A percentile compares a stretch with the other conserved stretches of the same genome.
Conservation (phyloP, 495 filamentous ascomycete species). For the Xylaria cubensis region DNA sequence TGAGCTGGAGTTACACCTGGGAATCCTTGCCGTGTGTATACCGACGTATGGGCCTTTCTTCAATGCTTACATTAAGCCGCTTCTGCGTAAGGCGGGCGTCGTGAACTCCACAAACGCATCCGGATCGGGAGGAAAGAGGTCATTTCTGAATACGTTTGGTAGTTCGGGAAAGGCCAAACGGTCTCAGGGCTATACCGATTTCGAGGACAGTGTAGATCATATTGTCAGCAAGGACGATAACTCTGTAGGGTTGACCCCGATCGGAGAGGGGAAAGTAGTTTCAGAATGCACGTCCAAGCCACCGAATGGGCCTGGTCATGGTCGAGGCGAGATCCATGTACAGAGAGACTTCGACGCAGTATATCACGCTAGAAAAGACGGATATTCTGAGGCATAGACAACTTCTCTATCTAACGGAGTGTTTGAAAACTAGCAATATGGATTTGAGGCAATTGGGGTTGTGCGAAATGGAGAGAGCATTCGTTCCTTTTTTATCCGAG, state of each 20-base stretch:
- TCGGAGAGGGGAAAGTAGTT: constrained; percentile 7
- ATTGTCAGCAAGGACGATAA: constrained; percentile 14
- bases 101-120: neutral
- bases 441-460: neutral
- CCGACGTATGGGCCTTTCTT: constrained; percentile 27
- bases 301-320: neutral
- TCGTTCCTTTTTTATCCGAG: neutral
- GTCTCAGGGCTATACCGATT: constrained; percentile 1
- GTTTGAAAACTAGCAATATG: neutral
- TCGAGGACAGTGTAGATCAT: neutral
- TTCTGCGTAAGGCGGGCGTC: constrained; percentile 26
- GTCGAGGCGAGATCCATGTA: constrained; percentile 3
- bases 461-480: neutral
- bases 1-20: constrained; percentile 20
- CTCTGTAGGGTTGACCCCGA: constrained; percentile 1
- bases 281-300: constrained; percentile 14
- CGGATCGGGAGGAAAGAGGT: neutral
- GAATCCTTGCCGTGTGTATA: constrained; percentile 25
- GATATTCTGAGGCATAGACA: neutral
- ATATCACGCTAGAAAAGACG: constrained; percentile 6
- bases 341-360: constrained; percentile 20
- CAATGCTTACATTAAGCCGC: constrained; percentile 27
- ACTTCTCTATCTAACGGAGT: neutral
- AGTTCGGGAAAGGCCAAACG: constrained; percentile 9
- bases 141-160: constrained; percentile 13